Percentiles rank a stretch among this genome's conserved stretches.
Conservation (phyloP, 164 flowering plant genomes). For the Echeveria elegans region DNA sequence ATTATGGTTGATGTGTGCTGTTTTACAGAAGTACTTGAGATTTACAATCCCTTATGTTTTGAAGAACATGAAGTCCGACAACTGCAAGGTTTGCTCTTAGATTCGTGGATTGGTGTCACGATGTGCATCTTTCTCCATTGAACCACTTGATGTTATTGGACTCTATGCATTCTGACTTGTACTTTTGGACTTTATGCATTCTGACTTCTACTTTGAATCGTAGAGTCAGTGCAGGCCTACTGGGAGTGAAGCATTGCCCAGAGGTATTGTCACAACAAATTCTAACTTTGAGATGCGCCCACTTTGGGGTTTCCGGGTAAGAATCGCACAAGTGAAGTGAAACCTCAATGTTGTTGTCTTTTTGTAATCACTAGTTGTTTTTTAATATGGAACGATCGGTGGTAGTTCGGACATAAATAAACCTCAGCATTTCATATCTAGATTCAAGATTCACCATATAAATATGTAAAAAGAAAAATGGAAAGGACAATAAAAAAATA, state of each 20-base stretch:
- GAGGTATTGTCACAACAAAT: slow-evolving; percentile 55
- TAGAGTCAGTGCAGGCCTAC: slow-evolving; percentile 52
- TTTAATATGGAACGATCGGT: neutral
- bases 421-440: too few relatives aligned
- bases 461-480: too few relatives aligned
- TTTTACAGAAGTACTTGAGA: slow-evolving; percentile 14
- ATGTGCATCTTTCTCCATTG: neutral
- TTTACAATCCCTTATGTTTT: slow-evolving; percentile 11
- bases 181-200: neutral
- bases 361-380: neutral
- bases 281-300: slow-evolving; percentile 79
- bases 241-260: slow-evolving; percentile 73
- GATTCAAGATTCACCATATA: too few relatives aligned
- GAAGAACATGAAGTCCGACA: slow-evolving; percentile 9
- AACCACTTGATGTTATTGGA: neutral
- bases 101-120: neutral
- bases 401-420: too few relatives aligned
- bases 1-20: neutral
- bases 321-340: neutral
- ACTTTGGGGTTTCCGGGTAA: slow-evolving; percentile 45
- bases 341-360: slow-evolving; percentile 23
- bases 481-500: too few relatives aligned
- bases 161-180: neutral
- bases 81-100: slow-evolving; percentile 20
- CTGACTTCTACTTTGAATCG: neutral